Evolutionary conservation across 1,284 basidiomycete genomes (phyloP), one percentile per base, ranked within the genome.

Genomic region (Apiotrichum gamsii): DNA sequence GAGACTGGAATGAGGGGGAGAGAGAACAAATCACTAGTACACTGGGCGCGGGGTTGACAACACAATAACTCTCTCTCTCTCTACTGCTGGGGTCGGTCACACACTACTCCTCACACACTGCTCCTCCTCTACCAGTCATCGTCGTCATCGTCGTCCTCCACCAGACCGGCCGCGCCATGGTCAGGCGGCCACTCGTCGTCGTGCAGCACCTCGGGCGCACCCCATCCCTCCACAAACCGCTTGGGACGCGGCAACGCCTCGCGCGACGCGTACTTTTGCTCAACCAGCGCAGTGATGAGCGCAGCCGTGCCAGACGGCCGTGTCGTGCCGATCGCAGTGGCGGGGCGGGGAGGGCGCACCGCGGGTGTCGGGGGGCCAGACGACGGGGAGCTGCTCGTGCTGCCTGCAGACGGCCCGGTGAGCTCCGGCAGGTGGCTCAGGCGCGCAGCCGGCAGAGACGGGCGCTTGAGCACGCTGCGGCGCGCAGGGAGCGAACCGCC

Each of bases 191-290:
- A 54, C 38, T 54, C 54, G 39, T 61, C 59, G 38, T 64, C 61
- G 39, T 58, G 49, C 14, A 65, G 52, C 16, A 65, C 53, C 43
- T 65, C 63, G 11, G 63, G 62, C 23, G 57, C 57, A n/a, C 64
- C 64, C 64, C 64, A 67, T 23, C 58, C 62, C 14, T 54, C 51
- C 15, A 61, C 52, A n/a, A 58, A 55, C 21, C 55, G 49, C 37
- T 51, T 51, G 29, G 52, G 52, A 6, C 52, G 49, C 4, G 52
- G 52, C 11, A 54, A 45, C 4, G 30, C 33, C 33, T 54, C 46
- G 24, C 16, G 36, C 24, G 48, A 40, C 24, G 49, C 52, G 25
- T 54, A 54, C 52, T 54, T 54, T 29, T 49, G 47, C 49, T 54
- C 48, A 13, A 50, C 52, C 14, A 54, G 52, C 16, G 49, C 52